A percentile compares a stretch with the other conserved stretches of the same genome.
Conservation (phyloP, 2,329 filamentous ascomycete species). For the Truncatella angustata region DNA sequence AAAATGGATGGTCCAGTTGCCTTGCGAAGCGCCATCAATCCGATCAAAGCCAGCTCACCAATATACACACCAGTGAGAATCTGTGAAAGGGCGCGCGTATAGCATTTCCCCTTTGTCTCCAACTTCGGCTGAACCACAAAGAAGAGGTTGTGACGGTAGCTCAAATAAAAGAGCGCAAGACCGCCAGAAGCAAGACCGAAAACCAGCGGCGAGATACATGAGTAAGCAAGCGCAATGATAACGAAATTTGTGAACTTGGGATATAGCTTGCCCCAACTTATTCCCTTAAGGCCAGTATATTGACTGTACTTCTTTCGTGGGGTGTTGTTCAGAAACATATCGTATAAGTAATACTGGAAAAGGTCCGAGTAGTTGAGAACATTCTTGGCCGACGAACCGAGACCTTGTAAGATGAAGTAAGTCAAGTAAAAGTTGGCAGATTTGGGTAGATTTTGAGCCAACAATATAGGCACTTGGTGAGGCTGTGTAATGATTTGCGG, state of each 20-base stretch:
- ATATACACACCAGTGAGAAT: constrained; percentile 71
- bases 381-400: constrained; percentile 65
- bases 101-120: constrained; percentile 72
- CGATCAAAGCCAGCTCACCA: constrained; percentile 65
- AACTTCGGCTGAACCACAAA: constrained; percentile 69
- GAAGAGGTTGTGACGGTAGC: constrained; percentile 73
- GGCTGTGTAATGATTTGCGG: constrained; percentile 27
- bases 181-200: constrained; percentile 69
- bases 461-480: constrained; percentile 40
- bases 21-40: constrained; percentile 62
- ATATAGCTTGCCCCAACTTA: constrained; percentile 69
- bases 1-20: constrained; percentile 60
- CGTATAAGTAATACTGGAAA: constrained; percentile 60
- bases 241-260: constrained; percentile 42
- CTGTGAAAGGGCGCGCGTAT: constrained; percentile 70
- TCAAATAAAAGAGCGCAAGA: constrained; percentile 69
- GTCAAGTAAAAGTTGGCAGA: constrained; percentile 77
- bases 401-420: constrained; percentile 74
- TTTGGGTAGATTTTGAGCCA: constrained; percentile 63
- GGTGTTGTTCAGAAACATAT: constrained; percentile 66
- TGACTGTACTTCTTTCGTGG: constrained; percentile 69
- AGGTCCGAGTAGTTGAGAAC: constrained; percentile 62
- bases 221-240: constrained; percentile 60
- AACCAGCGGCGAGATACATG: constrained; percentile 71
- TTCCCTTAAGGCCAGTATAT: constrained; percentile 57